Evolutionary conservation across 371 early-diverging fungal genomes (phyloP).

Genomic region (Syncephalastrum racemosum): DNA sequence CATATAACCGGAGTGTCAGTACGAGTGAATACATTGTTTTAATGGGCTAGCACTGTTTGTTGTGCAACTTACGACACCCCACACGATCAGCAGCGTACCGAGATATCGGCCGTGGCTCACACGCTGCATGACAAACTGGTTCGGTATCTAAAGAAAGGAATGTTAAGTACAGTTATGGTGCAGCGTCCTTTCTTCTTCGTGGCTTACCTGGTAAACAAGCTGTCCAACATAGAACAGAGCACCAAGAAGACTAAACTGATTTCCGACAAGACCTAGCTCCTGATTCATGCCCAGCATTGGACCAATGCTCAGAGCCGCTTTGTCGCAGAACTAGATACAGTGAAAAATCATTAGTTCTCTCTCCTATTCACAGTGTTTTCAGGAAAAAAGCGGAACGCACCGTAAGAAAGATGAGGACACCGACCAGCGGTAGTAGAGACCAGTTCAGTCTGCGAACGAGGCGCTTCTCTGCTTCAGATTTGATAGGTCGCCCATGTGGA

Average conservation of each 20-base stretch:
- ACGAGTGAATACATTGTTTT: not conserved
- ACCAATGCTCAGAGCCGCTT: slow-evolving; percentile 35
- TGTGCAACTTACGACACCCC: slow-evolving; percentile 29
- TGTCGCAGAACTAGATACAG: slow-evolving; percentile 34
- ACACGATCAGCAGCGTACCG: slow-evolving; percentile 23
- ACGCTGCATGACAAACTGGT: slow-evolving; percentile 36
- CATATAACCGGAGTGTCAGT: not conserved
- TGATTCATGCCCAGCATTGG: slow-evolving; percentile 33
- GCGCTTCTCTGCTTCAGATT: slow-evolving; percentile 24
- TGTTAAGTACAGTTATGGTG: too few relatives aligned
- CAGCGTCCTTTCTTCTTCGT: too few relatives aligned
- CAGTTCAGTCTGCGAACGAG: slow-evolving; percentile 29
- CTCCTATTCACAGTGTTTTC: too few relatives aligned
- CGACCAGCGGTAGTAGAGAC: slow-evolving; percentile 22
- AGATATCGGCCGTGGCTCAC: slow-evolving; percentile 28
- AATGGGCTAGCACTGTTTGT: slow-evolving; percentile 1
- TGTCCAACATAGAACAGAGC: slow-evolving; percentile 41
- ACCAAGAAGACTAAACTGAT: slow-evolving; percentile 28
- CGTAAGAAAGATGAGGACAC: slow-evolving; percentile 28
- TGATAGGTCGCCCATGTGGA: too few relatives aligned
- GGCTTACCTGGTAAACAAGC: slow-evolving; percentile 32
- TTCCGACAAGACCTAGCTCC: slow-evolving; percentile 21
- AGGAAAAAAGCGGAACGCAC: too few relatives aligned
- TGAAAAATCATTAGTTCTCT: not conserved
- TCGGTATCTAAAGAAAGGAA: slow-evolving; percentile 9